Evolutionary conservation across 495 filamentous ascomycete species (phyloP).

Genomic region (Annulohypoxylon maeteangense): DNA sequence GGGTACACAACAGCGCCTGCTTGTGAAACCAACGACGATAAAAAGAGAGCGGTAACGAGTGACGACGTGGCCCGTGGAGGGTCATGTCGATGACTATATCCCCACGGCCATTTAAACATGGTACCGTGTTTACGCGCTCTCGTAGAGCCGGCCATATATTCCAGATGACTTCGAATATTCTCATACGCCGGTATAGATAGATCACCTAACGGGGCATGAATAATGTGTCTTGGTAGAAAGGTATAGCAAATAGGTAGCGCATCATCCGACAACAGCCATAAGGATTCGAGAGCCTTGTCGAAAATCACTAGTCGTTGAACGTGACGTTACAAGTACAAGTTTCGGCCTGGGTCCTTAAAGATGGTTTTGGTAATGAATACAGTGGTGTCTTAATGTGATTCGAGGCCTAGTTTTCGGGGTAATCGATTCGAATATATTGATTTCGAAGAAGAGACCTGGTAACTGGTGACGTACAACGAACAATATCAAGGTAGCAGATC

Average conservation of each 20-base stretch:
- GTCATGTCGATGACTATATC: not conserved
- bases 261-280: conserved; percentile 12
- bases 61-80: not conserved
- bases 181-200: not conserved
- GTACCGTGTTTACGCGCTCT: conserved; percentile 4
- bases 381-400: not conserved
- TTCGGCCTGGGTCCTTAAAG: not conserved
- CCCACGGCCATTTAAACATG: conserved; percentile 19
- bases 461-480: conserved; percentile 20
- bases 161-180: not conserved
- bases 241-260: conserved; percentile 8
- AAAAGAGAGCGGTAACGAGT: conserved; percentile 12
- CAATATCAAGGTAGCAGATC: conserved; percentile 24
- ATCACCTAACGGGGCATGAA: not conserved
- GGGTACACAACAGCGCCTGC: conserved; percentile 42
- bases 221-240: not conserved
- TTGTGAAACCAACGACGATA: conserved; percentile 11
- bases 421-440: not conserved
- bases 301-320: not conserved
- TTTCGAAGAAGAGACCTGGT: not conserved
- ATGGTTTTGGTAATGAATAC: not conserved
- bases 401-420: not conserved
- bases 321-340: not conserved
- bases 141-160: conserved; percentile 13
- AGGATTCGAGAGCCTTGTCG: not conserved